Percentiles rank a stretch among this genome's conserved stretches.
These are phyloP conservation scores for Aspergillus ochraceoroseus DNA, from an alignment of 2,329 filamentous ascomycete species.

Conservation along the genomic window DNA sequence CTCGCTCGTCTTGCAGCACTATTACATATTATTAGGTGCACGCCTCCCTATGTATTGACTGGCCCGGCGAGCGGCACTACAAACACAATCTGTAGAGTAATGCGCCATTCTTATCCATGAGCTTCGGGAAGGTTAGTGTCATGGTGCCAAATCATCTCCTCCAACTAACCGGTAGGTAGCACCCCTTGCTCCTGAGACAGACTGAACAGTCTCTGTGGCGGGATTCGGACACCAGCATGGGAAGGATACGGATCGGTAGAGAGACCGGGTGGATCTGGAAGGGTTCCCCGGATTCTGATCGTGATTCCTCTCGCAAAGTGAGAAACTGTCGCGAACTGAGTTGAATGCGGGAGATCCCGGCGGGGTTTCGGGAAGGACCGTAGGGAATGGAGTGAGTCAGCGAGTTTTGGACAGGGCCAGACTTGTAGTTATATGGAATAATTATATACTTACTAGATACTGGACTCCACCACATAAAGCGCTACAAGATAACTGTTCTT, in stretches of 20 bases:
- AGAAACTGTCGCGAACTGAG: no score
- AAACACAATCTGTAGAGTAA: no score
- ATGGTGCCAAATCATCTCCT: no score
- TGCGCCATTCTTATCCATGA: no score
- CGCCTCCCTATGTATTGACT: no score
- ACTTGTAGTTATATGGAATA: constrained; percentile 1
- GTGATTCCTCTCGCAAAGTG: neutral
- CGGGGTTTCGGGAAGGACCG: constrained; percentile 10
- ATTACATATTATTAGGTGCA: no score
- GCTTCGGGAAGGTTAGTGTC: no score
- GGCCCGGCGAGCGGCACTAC: no score
- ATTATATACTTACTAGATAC: neutral
- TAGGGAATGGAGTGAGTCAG: constrained; percentile 10
- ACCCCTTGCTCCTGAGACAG: neutral
- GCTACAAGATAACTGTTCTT: no score
- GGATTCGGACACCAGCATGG: constrained; percentile 2
- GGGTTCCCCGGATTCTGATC: constrained; percentile 11
- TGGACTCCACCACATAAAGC: neutral
- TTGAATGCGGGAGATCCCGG: constrained; percentile 16
- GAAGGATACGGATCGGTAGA: constrained; percentile 3
- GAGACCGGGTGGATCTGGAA: constrained; percentile 4
- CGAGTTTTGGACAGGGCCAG: neutral
- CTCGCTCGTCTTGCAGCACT: no score
- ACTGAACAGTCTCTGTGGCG: no score
- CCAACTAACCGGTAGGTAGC: no score